These are phyloP conservation scores for Angophora floribunda DNA, from an alignment of 345 rosid species.

Conservation along the genomic window DNA sequence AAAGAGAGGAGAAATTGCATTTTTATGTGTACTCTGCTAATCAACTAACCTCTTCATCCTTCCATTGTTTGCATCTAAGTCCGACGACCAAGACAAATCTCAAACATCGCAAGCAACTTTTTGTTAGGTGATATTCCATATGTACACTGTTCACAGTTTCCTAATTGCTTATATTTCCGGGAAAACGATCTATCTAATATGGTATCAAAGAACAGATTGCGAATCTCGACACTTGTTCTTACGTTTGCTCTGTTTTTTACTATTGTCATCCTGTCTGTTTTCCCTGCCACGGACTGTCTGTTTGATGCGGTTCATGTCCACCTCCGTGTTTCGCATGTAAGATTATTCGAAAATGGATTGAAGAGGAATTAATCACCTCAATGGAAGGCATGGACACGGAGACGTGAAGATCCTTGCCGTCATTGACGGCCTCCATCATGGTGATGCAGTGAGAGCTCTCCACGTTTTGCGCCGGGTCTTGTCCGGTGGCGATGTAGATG, in stretches of 20 bases:
- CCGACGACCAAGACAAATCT: neutral
- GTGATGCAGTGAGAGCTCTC: slow-evolving; percentile 84
- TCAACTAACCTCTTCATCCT: neutral
- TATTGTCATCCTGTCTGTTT: neutral
- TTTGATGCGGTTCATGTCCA: neutral
- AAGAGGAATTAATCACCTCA: slow-evolving; percentile 28
- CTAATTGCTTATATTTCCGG: neutral
- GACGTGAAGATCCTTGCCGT: slow-evolving; percentile 58
- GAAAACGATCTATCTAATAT: neutral
- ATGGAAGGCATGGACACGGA: slow-evolving; percentile 75
- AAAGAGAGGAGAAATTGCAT: neutral
- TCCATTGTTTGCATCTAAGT: neutral
- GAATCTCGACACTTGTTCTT: neutral
- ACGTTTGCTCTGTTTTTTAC: neutral
- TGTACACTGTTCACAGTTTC: neutral
- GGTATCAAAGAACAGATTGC: neutral
- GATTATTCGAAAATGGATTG: neutral
- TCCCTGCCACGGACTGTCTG: neutral
- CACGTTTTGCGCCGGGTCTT: slow-evolving; percentile 80
- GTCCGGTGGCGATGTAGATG: slow-evolving; percentile 65
- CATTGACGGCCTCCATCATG: slow-evolving; percentile 48
- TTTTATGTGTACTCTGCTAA: neutral
- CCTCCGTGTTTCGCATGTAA: neutral
- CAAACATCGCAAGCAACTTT: neutral
- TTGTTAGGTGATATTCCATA: neutral